Evolutionary conservation across 2,329 filamentous ascomycete genomes (phyloP), one percentile per base, ranked within the genome.

Genomic region (Pezicula radicicola): DNA sequence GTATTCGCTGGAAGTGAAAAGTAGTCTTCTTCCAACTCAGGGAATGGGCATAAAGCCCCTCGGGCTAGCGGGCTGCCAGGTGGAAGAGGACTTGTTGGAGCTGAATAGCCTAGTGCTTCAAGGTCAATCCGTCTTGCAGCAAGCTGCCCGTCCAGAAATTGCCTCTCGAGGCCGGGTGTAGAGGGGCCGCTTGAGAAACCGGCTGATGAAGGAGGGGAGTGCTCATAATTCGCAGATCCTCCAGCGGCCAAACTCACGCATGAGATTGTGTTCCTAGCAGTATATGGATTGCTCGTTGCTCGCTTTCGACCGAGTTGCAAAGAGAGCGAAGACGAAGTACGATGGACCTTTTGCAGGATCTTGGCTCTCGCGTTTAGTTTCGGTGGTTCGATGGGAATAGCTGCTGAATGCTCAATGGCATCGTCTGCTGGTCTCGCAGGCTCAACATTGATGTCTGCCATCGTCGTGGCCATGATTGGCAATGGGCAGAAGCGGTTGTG

Each of bases 291-390:
- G 50, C 61, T 68, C 3, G 51, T 53, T 19, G 64, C 62, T 52
- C 65, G 51, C 50, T 50, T 66, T 16, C 63, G 55, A 48, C 62
- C 52, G 2, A 66, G 48, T 45, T 65, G 61, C 12, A 67, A 58
- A 46, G 67, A 64, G 19, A 65, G 64, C 1, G 67, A 68, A 4
- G 67, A 68, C 4, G 66, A 67, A 28, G 68, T 67, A 43, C 66
- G 63, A 49, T 68, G 63, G 2, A 69, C 56, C 21, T 59, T 56
- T 43, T 65, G 58, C 27, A 66, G 53, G 33, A 69, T 54, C 46
- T 60, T 64, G 21, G 63, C 58, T 50, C 61, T 56, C 27, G 62
- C 66, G 53, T 66, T 68, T 44, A 59, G 53, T 49, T 62, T 67
- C 15, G 53, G 55, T 35, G 48, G 52, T 25, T 60, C 63, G 53